Base-by-base conservation (phyloP, 139 green algal species). In the Eudorina sp. region DNA sequence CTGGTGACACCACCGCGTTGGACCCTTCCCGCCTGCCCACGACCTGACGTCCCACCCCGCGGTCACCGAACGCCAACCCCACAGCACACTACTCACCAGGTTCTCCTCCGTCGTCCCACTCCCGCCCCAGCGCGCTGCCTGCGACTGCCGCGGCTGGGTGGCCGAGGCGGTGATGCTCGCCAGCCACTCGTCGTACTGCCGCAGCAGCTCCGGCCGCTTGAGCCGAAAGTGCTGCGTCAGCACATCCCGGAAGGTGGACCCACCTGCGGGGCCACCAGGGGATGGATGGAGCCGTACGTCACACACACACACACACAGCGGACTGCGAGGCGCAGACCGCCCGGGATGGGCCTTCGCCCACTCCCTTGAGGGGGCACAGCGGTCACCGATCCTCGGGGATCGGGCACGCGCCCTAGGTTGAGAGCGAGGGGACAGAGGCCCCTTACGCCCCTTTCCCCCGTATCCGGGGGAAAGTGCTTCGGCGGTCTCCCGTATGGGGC, bases 221-320 rank as follows among this genome's bases (percentile, higher is more conserved):
- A 53, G 16, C 6, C 8, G 11, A 66, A 55, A 88, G 46, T 88
- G 82, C 13, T 8, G n/a, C 4, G n/a, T 41, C 21, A 88, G 82
- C 64, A 79, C 82, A 13, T 88, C 82, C 0, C n/a, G 6, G 46
- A 88, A 88, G 11, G 82, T 79, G 36, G 31, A 29, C 46, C 82
- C 82, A 45, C 82, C 82, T 88, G 82, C 1, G 11, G 43, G 16
- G n/a, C n/a, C n/a, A n/a, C n/a, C n/a, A n/a, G n/a, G n/a, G n/a
- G n/a, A n/a, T n/a, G n/a, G n/a, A n/a, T n/a, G n/a, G n/a, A n/a
- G n/a, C n/a, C n/a, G n/a, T n/a, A n/a, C n/a, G n/a, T n/a, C n/a
- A 27, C 11, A 25, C 40, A 13, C 16, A 70, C 19, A 31, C 31
- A 18, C 0, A 19, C 5, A 55, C 4, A 5, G 23, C 1, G 2